Conservation (phyloP, 768 basidiomycete species). For the Guyanaporus albipodus region DNA sequence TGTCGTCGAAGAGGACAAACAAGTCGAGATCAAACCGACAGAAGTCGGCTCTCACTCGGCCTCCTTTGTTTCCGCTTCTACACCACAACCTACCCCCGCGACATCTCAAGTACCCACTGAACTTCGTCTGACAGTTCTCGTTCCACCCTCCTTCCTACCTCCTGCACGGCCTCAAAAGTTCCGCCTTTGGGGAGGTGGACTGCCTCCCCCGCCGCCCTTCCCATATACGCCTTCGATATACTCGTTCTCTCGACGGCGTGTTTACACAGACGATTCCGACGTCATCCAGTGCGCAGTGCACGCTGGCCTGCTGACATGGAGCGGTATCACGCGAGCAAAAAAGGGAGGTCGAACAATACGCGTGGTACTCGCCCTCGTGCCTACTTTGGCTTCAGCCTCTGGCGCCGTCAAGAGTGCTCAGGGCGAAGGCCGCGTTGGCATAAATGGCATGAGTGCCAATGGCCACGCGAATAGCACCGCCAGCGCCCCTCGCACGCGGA, state of each 20-base stretch:
- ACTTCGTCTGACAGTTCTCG: slow-evolving; percentile 46
- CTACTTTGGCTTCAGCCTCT: slow-evolving; percentile 40
- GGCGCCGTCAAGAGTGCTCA: slow-evolving; percentile 36
- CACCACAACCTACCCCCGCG: slow-evolving; percentile 8
- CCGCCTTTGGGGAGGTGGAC: slow-evolving; percentile 70
- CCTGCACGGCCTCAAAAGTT: slow-evolving; percentile 48
- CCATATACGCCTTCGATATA: slow-evolving; percentile 23
- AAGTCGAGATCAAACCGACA: slow-evolving; percentile 14
- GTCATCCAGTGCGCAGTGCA: slow-evolving; percentile 67
- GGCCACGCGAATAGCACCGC: slow-evolving; percentile 31
- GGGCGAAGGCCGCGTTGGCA: slow-evolving; percentile 16
- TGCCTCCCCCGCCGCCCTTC: slow-evolving; percentile 39
- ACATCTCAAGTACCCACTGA: slow-evolving; percentile 24
- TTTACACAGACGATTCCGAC: slow-evolving; percentile 80
- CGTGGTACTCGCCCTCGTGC: slow-evolving; percentile 39
- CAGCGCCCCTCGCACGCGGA: slow-evolving; percentile 29
- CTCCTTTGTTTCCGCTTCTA: slow-evolving; percentile 21
- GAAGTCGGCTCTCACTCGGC: slow-evolving; percentile 27
- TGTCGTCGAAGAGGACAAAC: slow-evolving; percentile 22
- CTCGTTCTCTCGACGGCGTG: slow-evolving; percentile 40
- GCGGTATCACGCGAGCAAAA: slow-evolving; percentile 36
- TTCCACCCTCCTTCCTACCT: slow-evolving; percentile 59
- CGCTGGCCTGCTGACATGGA: slow-evolving; percentile 50
- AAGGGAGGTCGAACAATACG: slow-evolving; percentile 37
- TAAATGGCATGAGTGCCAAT: slow-evolving; percentile 15